Evolutionary conservation across 441 rosid genomes (phyloP), one percentile per base, ranked within the genome.

Genomic region (Gossypium lobatum): DNA sequence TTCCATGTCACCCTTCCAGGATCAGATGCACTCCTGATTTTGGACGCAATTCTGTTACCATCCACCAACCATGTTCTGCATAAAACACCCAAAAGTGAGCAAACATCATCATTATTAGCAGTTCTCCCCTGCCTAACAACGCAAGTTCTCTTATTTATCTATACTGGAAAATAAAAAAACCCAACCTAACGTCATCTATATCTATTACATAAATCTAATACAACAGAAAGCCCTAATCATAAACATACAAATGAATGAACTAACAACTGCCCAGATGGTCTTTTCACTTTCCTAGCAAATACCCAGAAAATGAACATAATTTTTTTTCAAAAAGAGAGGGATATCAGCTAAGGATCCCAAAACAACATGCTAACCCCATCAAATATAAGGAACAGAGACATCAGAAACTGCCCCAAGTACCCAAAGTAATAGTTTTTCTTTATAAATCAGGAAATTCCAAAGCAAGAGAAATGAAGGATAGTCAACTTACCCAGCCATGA

Each of bases 1-100:
- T 85, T 82, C 91, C 91, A 93, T 71, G 72, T 80, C 48, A 84
- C 87, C 74, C 80, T 82, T 70, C 81, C 80, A 0, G 83, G 89
- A 85, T 88, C 79, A 1, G 95, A 86, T 6, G 97, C 99, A 83
- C 88, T 90, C 89, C 73, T 91, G 54, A 95, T 95, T 81, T 95
- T 93, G 9, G 93, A 80, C 1, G 99, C 98, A 65, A 95, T 60
- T 55, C 99, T 84, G 46, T 85, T 87, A 64, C 88, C 81, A 71
- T 95, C 99, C 55, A 95, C 89, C 73, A 95, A 83, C 99, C 99
- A 95, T 63, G 84, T 85, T 14, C 94, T 89, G 82, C 76, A 86
- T 8, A 80, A 48, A 73, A 58, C 16, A 73, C 13, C 60, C 69
- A 60, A 60, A 48, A 37, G 18, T 42, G 57, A 72, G 54, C 39